Percentiles rank a stretch among this genome's conserved stretches.
Conservation (phyloP, 306 rosid genomes). For the Rosa persica region DNA sequence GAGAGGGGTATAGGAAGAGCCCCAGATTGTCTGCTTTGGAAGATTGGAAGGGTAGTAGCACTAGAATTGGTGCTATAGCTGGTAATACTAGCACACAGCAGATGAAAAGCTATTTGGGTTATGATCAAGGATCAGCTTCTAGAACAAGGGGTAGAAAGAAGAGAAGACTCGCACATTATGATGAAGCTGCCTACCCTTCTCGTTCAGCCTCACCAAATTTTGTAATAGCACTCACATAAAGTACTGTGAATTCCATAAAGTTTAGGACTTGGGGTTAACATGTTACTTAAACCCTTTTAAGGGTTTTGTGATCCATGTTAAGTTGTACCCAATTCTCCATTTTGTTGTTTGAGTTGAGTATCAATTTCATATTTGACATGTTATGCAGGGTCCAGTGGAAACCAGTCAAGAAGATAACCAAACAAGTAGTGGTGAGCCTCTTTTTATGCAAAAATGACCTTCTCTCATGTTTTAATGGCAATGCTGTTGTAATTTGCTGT, state of each 20-base stretch:
- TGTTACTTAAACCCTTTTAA: background rate
- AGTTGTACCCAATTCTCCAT: background rate
- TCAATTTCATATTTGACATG: slow-evolving; percentile 18
- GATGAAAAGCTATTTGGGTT: slow-evolving; percentile 13
- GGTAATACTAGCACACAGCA: background rate
- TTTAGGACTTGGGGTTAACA: background rate
- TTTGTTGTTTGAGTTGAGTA: slow-evolving; percentile 14
- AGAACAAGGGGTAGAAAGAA: slow-evolving; percentile 42
- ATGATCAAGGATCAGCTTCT: slow-evolving; percentile 39
- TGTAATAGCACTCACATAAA: background rate
- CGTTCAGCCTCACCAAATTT: slow-evolving; percentile 17
- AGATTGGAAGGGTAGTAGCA: slow-evolving; percentile 23
- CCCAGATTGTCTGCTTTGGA: slow-evolving; percentile 47
- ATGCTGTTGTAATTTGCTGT: slow-evolving; percentile 10
- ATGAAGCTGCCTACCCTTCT: slow-evolving; percentile 25
- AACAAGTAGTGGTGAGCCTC: slow-evolving; percentile 25
- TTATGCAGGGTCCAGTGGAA: slow-evolving; percentile 36
- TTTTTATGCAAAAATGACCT: background rate
- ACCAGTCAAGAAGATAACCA: slow-evolving; percentile 24
- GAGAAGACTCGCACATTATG: slow-evolving; percentile 35
- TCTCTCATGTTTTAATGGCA: background rate
- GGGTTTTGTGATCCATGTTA: background rate
- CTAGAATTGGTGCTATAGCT: slow-evolving; percentile 1
- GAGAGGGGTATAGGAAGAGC: slow-evolving; percentile 55
- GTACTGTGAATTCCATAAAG: background rate